Evolutionary conservation across 108 stramenopile species (phyloP).

Genomic region (Cyclostephanos invisitatus): DNA sequence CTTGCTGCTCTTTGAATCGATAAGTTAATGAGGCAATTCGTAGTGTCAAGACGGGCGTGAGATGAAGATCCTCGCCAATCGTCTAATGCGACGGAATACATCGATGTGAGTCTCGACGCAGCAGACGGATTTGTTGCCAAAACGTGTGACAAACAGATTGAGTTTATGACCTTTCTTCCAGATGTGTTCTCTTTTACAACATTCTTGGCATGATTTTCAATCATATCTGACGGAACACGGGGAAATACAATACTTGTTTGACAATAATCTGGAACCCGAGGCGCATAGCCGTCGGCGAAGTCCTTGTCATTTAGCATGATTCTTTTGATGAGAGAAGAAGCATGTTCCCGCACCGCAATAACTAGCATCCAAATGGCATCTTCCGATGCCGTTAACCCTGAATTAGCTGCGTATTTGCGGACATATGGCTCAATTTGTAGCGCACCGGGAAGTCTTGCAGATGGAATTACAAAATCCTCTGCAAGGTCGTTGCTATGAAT

Average conservation of each 20-base stretch:
- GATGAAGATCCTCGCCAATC: slow-evolving; percentile 3
- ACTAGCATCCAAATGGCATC: slow-evolving; percentile 73
- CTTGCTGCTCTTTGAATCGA: slow-evolving; percentile 15
- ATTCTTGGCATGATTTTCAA: background rate
- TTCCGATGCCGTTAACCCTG: slow-evolving; percentile 59
- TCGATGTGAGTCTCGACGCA: slow-evolving; percentile 4
- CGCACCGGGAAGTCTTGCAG: slow-evolving; percentile 65
- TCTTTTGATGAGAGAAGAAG: slow-evolving; percentile 46
- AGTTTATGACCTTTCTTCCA: slow-evolving; percentile 6
- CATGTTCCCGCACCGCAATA: slow-evolving; percentile 65
- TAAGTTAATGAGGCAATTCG: slow-evolving; percentile 6
- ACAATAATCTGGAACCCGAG: slow-evolving; percentile 24
- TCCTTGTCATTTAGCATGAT: slow-evolving; percentile 41
- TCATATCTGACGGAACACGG: background rate
- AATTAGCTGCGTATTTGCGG: slow-evolving; percentile 42
- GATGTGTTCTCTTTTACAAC: background rate
- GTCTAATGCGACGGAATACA: slow-evolving; percentile 1
- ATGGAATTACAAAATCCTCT: slow-evolving; percentile 26
- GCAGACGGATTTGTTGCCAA: slow-evolving; percentile 9
- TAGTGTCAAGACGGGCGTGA: background rate
- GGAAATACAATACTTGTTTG: slow-evolving; percentile 16
- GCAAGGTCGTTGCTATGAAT: background rate
- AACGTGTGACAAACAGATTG: slow-evolving; percentile 5
- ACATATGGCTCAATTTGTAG: slow-evolving; percentile 64
- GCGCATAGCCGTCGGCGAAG: slow-evolving; percentile 6